A percentile compares a stretch with the other conserved stretches of the same genome.
Evolutionary conservation across 169 alveolate genomes (phyloP).

Genomic region (Cryptosporidium muris): DNA sequence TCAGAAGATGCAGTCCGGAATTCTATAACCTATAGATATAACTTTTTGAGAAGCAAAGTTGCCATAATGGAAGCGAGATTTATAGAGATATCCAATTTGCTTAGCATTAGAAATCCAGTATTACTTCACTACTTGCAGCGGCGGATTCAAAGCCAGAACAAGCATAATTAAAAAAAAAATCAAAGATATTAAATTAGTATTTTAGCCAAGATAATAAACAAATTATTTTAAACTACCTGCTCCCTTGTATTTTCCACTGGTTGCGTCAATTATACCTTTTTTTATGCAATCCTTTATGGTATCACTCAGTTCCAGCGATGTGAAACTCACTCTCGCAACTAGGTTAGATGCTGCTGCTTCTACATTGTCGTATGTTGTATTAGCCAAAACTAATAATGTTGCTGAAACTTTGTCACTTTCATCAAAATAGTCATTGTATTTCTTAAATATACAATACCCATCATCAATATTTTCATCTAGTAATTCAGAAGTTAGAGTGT

Average conservation of each 20-base stretch:
- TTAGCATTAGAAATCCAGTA: conserved; percentile 54
- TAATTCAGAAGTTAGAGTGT: conserved; percentile 1
- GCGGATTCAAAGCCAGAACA: not conserved
- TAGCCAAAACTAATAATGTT: not conserved
- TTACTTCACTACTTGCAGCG: conserved; percentile 33
- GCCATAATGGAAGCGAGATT: conserved; percentile 65
- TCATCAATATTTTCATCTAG: too few species aligned
- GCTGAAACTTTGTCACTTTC: too few species aligned
- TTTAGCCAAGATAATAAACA: too few species aligned
- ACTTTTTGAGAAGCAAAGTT: conserved; percentile 63
- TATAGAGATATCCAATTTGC: conserved; percentile 52
- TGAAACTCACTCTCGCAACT: conserved; percentile 34
- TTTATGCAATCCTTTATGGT: conserved; percentile 8
- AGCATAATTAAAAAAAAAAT: conserved; percentile 19
- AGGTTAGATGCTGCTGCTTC: conserved; percentile 11
- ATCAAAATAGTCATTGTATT: too few species aligned
- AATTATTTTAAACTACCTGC: too few species aligned
- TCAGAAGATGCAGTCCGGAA: conserved; percentile 44
- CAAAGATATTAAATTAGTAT: not conserved
- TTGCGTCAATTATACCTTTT: conserved; percentile 6
- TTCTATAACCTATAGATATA: conserved; percentile 59
- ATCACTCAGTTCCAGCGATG: conserved; percentile 22
- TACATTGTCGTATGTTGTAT: not conserved
- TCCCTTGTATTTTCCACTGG: conserved; percentile 11
- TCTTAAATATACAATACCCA: too few species aligned